Percentiles rank a stretch among this genome's conserved stretches.
Evolutionary conservation across 345 rosid genomes (phyloP).

Genomic region (Erysimum cheiranthoides): DNA sequence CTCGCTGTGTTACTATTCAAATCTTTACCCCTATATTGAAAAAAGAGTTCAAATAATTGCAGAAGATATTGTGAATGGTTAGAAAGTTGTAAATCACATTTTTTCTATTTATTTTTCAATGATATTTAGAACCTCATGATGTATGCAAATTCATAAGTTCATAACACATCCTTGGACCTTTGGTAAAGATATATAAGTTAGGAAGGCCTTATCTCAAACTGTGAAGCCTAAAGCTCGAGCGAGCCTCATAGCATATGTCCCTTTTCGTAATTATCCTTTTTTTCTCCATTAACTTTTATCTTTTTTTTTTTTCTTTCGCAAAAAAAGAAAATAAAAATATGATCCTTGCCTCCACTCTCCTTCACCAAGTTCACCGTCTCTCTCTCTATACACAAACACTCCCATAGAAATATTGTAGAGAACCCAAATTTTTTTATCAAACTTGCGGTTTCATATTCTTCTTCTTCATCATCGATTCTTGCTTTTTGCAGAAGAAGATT

Average conservation of each 20-base stretch:
- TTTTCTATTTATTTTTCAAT: background rate
- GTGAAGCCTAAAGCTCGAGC: slow-evolving; percentile 15
- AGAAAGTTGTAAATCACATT: no score
- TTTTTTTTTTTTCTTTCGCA: background rate
- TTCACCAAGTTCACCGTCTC: slow-evolving; percentile 15
- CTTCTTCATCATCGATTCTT: slow-evolving; percentile 3
- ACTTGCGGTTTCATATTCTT: slow-evolving; percentile 8
- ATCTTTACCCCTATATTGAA: no score
- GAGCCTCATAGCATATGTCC: slow-evolving; percentile 37
- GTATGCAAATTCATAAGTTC: background rate
- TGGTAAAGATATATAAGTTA: background rate
- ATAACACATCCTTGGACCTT: background rate
- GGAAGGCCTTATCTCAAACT: background rate
- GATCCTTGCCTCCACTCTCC: slow-evolving; percentile 42
- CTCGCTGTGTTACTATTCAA: no score
- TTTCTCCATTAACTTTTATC: background rate
- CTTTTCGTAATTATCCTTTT: slow-evolving; percentile 26
- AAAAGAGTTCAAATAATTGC: no score
- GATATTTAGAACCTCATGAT: background rate
- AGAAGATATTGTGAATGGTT: no score
- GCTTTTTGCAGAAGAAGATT: background rate
- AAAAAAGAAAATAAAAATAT: slow-evolving; percentile 41
- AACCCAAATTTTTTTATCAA: background rate
- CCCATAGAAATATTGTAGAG: slow-evolving; percentile 12
- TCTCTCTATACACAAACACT: slow-evolving; percentile 29